Evolutionary conservation across 225 moss, liverwort and hornwort genomes (phyloP), one percentile per base, ranked within the genome.

Genomic region (Polytrichum commune): DNA sequence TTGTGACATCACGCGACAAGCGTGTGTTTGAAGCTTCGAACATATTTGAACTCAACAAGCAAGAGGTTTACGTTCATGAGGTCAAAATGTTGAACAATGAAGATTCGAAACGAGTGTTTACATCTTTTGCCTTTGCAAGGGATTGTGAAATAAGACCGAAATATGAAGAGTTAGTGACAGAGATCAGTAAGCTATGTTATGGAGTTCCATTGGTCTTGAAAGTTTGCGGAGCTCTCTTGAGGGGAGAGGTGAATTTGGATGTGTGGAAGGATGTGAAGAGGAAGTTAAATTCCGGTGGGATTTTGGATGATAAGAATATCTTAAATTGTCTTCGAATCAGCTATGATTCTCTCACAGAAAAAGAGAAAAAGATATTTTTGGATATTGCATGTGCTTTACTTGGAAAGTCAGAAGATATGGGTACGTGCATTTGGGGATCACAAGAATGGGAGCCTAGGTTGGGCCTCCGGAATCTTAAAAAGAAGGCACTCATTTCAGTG

Each of bases 311-410:
- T 7, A 60, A 30, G 29, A 58, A n/a, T 18, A 60, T 60, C 20
- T 70, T 70, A 0, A 13, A 60, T 28, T 55, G 60, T 57, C 29
- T 70, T 4, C n/a, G 29, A 28, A 57, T 70, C 1, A 70, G 70
- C 13, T 60, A 27, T 23, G 70, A 70, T 23, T 55, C 3, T 30
- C 33, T 70, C 1, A 27, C 19, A 10, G 6, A 7, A 4, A 70
- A 19, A 18, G 33, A 29, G 4, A 33, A 29, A 70, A 30, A 38
- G 8, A 76, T 76, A 19, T 70, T 70, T 58, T 60, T 58, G 29
- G 70, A 70, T 19, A 33, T 70, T 19, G 32, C 57, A 54, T 60
- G 70, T 70, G 22, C 1, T 24, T 58, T 70, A 7, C 9, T 56
- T 56, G 69, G 28, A 58, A 10, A 5, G 5, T 5, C 28, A 29